These are phyloP conservation scores for Boechera divaricarpa DNA, from an alignment of 345 rosid species.

Conservation along the genomic window DNA sequence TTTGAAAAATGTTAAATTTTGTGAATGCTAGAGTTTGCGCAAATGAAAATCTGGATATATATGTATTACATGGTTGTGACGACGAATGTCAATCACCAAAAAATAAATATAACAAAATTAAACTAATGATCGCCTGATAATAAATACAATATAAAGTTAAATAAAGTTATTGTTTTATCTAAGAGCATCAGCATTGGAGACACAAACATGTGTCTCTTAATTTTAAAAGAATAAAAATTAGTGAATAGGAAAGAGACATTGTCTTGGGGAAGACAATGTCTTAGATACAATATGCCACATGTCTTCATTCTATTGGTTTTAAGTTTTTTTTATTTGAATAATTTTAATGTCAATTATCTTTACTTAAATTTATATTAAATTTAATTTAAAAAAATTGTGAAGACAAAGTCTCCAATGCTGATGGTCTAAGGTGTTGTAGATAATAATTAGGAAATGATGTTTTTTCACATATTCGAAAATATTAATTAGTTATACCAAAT, in stretches of 20 bases:
- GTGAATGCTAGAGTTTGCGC: background rate
- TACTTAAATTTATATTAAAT: too few relatives aligned
- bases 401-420: too few relatives aligned
- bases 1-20: background rate
- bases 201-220: too few relatives aligned
- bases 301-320: too few relatives aligned
- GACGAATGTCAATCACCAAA: background rate
- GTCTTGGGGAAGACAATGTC: too few relatives aligned
- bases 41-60: background rate
- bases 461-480: background rate
- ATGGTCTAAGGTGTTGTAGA: background rate
- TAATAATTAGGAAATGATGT: background rate
- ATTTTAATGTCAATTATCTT: too few relatives aligned
- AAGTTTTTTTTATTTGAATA: too few relatives aligned
- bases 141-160: background rate
- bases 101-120: background rate
- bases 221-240: too few relatives aligned
- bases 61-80: background rate
- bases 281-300: too few relatives aligned
- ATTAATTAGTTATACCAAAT: background rate
- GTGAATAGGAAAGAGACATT: too few relatives aligned
- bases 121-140: background rate
- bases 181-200: too few relatives aligned
- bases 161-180: background rate
- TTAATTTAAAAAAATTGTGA: too few relatives aligned